phyloP scores from a whole-genome alignment of 2,329 filamentous ascomycete species.

The Botrytis fragariae region DNA sequence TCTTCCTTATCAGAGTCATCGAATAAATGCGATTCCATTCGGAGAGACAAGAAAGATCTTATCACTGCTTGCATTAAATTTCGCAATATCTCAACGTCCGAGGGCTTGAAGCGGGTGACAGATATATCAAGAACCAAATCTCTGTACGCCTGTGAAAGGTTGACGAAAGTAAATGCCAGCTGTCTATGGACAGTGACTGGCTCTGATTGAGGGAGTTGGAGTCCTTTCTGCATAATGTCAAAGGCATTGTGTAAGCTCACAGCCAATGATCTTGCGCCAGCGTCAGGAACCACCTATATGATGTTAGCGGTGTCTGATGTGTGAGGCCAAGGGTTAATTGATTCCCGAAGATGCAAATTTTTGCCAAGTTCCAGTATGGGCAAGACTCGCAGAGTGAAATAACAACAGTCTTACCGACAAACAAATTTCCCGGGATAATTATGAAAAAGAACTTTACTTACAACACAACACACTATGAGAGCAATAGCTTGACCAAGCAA shows the following conservation, averaged over 20 bases:
- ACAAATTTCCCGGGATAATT: neutral
- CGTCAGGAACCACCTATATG: conserved; percentile 48
- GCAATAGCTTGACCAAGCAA: conserved; percentile 53
- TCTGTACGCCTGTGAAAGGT: conserved; percentile 54
- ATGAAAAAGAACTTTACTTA: neutral
- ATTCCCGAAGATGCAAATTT: neutral
- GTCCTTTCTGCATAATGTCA: conserved; percentile 44
- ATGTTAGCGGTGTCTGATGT: neutral
- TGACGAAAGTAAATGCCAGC: conserved; percentile 52
- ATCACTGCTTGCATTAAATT: conserved; percentile 56
- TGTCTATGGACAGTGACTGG: conserved; percentile 42
- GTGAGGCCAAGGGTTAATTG: neutral
- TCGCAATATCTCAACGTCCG: conserved; percentile 50
- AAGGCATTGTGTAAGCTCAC: conserved; percentile 48
- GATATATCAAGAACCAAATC: conserved; percentile 58
- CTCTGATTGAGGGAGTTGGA: conserved; percentile 42
- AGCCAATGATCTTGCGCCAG: conserved; percentile 53
- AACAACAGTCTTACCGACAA: neutral
- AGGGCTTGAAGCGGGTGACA: conserved; percentile 51
- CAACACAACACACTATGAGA: conserved; percentile 46
- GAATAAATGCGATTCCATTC: conserved; percentile 49
- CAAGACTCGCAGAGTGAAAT: neutral
- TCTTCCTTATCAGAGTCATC: conserved; percentile 32
- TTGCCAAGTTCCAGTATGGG: neutral
- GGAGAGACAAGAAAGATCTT: conserved; percentile 51